Base-by-base conservation (phyloP, 305 asterid genomes). In the Salvia sclarea region DNA sequence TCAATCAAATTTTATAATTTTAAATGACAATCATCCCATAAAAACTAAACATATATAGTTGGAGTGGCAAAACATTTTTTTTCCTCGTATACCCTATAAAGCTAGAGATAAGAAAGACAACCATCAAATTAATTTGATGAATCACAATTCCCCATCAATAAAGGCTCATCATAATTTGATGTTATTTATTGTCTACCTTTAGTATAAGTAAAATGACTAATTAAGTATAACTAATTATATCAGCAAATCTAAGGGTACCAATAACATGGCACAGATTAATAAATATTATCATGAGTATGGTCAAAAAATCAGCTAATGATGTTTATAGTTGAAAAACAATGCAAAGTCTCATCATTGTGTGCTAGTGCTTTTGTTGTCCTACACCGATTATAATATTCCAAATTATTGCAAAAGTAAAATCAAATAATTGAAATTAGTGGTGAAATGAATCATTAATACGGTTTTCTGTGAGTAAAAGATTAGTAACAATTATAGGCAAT, bases 281-380 rank as follows among this genome's bases (percentile, higher is more conserved):
- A 14, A 59, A 33, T 53, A 64, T 78, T 35, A 53, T 52, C 5
- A 53, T 28, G 41, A 48, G 50, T 49, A 50, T 37, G 76, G 71
- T 66, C 37, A 50, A 74, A 64, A 50, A 69, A 28, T 8, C 59
- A 60, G 55, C 17, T 21, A 69, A 79, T 79, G 75, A 78, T 75
- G 58, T 14, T 50, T 38, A 75, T 57, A 35, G 78, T 71, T 67
- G 78, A 68, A 75, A 61, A 64, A 62, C 44, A 6, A 38, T 45
- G 64, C 35, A 12, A 67, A 64, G 8, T 55, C 55, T 24, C 38
- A 50, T 75, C 58, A 79, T 79, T 62, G 31, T 54, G 70, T 10
- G 52, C 13, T 50, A 61, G 18, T 76, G 64, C 66, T 59, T 12
- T 62, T 60, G 44, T 71, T 17, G 54, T 54, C 74, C 64, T 17